Base-by-base conservation (phyloP, 768 basidiomycete species). In the Stropharia rugosoannulata region DNA sequence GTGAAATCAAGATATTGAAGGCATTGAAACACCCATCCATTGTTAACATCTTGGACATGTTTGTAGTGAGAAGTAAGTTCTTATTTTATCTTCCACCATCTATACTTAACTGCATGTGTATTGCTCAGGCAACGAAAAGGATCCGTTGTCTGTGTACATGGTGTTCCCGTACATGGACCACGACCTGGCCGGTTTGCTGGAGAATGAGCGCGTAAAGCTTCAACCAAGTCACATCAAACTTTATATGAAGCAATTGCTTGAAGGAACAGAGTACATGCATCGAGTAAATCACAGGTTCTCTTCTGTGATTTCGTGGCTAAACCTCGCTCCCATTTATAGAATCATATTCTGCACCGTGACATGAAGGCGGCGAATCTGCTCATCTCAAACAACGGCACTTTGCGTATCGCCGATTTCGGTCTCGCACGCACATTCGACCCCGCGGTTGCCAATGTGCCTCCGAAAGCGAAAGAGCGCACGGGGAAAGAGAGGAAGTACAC, bases 101-200 rank as follows among this genome's bases (percentile, higher is more conserved):
- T 40, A 40, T 19, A 45, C 52, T 45, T 50, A 51, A 22, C 39
- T 22, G 37, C n/a, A 22, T 4, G 22, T 22, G 22, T 22, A 48
- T 16, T 19, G 35, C 32, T 13, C 42, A 87, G 86, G 87, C 66
- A 87, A 78, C 56, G 82, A 80, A 10, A 84, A 82, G 58, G 85
- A 87, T 44, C 85, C 89, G 22, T 74, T 93, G 51, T 92, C 91
- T 4, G 92, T 98, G 12, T 97, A 92, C 73, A 97, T 98, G 94
- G 96, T 98, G 40, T 99, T 98, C 66, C 97, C 97, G 0, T 99
- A 98, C 73, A 98, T 98, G 97, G 97, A 98, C 65, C 96, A 99
- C 65, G 97, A 99, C 72, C 83, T 99, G 10, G 94, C 96, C 2
- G 97, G 97, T 2, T 70, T 98, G 38, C 74, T 99, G 57, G 93